Evolutionary conservation across 352 stramenopile genomes (phyloP).

Genomic region (Pythium volutum): DNA sequence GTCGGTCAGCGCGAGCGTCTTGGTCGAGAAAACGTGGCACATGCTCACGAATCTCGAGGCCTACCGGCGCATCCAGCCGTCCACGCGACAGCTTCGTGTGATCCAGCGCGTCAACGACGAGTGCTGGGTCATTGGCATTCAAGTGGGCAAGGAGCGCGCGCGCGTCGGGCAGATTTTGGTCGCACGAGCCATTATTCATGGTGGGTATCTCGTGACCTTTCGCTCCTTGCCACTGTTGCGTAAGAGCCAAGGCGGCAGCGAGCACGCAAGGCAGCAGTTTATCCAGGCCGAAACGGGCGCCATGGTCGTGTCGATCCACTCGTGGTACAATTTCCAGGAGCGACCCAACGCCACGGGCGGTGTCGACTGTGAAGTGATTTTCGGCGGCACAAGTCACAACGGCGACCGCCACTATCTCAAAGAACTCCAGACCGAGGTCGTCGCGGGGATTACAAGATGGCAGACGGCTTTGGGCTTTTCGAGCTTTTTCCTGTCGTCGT

Average conservation of each 20-base stretch:
- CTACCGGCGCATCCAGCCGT: conserved; percentile 61
- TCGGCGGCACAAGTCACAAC: conserved; percentile 54
- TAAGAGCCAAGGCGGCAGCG: conserved; percentile 3
- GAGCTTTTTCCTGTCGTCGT: conserved; percentile 5
- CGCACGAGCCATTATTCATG: conserved; percentile 54
- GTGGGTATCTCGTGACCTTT: conserved; percentile 65
- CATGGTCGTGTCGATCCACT: conserved; percentile 60
- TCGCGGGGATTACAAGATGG: conserved; percentile 60
- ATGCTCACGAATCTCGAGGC: conserved; percentile 49
- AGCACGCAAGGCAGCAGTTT: conserved; percentile 39
- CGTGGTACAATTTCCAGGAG: conserved; percentile 79
- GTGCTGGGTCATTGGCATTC: conserved; percentile 55
- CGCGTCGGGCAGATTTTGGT: conserved; percentile 59
- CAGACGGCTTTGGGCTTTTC: conserved; percentile 51
- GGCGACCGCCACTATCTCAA: conserved; percentile 50
- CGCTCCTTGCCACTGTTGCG: conserved; percentile 53
- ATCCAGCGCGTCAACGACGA: conserved; percentile 60
- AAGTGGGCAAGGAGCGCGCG: conserved; percentile 31
- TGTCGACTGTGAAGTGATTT: conserved; percentile 56
- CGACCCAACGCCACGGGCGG: conserved; percentile 8
- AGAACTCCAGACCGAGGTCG: conserved; percentile 65
- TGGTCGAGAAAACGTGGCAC: conserved; percentile 70
- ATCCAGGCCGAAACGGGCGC: conserved; percentile 38
- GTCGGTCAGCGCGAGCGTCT: conserved; percentile 36
- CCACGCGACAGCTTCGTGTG: conserved; percentile 43